Conservation (phyloP, 768 basidiomycete species). For the Jaapia argillacea region DNA sequence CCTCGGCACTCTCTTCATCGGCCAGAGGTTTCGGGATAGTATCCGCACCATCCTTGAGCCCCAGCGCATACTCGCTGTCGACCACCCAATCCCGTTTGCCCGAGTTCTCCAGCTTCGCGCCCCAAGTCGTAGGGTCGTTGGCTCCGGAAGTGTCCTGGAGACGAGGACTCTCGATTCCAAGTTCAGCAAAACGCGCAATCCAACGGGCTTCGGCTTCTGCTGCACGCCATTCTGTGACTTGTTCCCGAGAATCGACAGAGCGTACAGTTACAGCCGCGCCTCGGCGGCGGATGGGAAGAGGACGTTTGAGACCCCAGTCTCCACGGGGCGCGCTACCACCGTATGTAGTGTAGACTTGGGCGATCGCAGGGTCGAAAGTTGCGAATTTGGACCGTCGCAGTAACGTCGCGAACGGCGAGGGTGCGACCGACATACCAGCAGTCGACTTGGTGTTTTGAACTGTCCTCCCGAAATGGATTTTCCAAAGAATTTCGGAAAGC, state of each 20-base stretch:
- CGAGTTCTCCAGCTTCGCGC: constrained; percentile 24
- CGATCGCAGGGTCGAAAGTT: constrained; percentile 63
- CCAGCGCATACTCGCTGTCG: constrained; percentile 35
- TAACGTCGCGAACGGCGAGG: constrained; percentile 68
- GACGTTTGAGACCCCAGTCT: constrained; percentile 82
- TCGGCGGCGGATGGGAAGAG: constrained; percentile 56
- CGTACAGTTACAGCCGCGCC: constrained; percentile 57
- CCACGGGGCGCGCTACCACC: constrained; percentile 65
- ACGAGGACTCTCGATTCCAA: constrained; percentile 29
- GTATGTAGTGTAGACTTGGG: constrained; percentile 67
- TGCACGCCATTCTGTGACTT: constrained; percentile 71
- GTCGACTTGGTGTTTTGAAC: too few relatives aligned
- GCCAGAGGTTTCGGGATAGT: not conserved
- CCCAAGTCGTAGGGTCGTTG: constrained; percentile 24
- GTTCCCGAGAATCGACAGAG: constrained; percentile 59
- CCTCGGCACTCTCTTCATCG: not conserved
- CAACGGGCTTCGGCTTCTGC: constrained; percentile 60
- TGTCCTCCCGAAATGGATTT: too few relatives aligned
- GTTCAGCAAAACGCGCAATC: constrained; percentile 57
- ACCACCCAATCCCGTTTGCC: constrained; percentile 20
- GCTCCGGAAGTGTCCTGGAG: constrained; percentile 4
- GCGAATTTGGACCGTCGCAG: constrained; percentile 79
- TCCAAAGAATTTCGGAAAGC: not conserved
- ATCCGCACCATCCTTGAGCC: constrained; percentile 1
- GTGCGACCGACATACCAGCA: not conserved